A percentile compares a stretch with the other conserved stretches of the same genome.
Evolutionary conservation across 2,329 filamentous ascomycete species (phyloP).

Genomic region (Venturia aucupariae): DNA sequence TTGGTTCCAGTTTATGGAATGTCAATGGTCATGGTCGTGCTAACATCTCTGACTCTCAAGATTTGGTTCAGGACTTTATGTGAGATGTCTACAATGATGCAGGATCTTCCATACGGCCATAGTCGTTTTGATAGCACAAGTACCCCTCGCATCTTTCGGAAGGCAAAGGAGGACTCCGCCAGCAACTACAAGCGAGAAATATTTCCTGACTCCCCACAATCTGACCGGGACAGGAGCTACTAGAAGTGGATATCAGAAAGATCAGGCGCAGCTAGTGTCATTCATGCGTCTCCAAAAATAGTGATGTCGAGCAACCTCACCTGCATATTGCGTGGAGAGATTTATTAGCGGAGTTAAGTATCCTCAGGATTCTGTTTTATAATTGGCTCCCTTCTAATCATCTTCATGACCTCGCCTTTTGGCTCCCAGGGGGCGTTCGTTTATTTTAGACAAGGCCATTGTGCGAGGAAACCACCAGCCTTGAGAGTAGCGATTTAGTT

Average conservation of each 20-base stretch:
- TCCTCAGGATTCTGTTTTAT: background rate
- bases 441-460: constrained; percentile 4
- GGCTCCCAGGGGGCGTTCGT: background rate
- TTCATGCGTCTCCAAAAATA: background rate
- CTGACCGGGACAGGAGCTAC: background rate
- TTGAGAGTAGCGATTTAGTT: background rate
- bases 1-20: constrained; percentile 1
- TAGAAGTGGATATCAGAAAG: background rate
- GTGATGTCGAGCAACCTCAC: background rate
- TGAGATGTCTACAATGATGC: background rate
- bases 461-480: background rate
- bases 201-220: background rate
- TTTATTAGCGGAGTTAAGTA: constrained; percentile 5
- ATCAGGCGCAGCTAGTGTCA: background rate
- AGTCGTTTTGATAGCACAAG: background rate
- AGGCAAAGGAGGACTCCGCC: background rate
- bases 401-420: constrained; percentile 5
- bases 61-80: background rate
- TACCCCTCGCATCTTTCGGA: background rate
- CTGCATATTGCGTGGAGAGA: background rate
- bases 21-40: background rate
- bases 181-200: background rate
- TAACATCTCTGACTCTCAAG: background rate
- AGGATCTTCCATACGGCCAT: background rate
- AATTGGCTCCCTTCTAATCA: background rate